Conservation (phyloP, 1,139 yeast genomes). For the Lodderomyces oxycetoniae region DNA sequence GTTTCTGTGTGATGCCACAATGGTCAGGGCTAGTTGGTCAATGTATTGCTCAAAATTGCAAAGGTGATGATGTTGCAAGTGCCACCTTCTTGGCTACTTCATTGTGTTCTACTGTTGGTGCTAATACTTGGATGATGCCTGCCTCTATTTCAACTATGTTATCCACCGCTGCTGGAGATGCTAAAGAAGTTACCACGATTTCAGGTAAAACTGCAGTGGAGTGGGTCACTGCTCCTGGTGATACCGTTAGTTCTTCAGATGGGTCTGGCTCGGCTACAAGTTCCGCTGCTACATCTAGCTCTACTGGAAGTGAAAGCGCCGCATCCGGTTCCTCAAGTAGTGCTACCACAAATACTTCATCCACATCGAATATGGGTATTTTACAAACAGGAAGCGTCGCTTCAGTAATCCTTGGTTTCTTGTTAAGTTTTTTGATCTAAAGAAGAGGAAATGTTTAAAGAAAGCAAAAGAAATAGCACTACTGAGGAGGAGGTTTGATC, state of each 20-base stretch:
- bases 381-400: slow-evolving; percentile 13
- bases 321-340: slow-evolving; percentile 7
- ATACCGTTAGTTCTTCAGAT: slow-evolving; percentile 7
- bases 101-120: slow-evolving; percentile 42
- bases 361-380: slow-evolving; percentile 10
- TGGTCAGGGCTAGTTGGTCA: slow-evolving; percentile 44
- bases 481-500: slow-evolving; percentile 1
- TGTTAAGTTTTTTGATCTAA: slow-evolving; percentile 9
- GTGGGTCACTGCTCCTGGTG: slow-evolving; percentile 14
- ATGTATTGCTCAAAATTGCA: slow-evolving; percentile 40
- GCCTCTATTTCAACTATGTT: slow-evolving; percentile 34
- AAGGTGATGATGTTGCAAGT: slow-evolving; percentile 32
- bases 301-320: slow-evolving; percentile 6
- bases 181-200: slow-evolving; percentile 14
- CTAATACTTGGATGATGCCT: slow-evolving; percentile 43
- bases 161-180: slow-evolving; percentile 21
- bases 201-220: slow-evolving; percentile 12
- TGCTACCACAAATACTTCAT: slow-evolving; percentile 9
- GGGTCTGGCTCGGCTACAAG: slow-evolving; percentile 1
- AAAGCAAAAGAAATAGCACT: not conserved
- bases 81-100: slow-evolving; percentile 42
- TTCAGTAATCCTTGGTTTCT: slow-evolving; percentile 10
- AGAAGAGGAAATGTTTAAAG: not conserved
- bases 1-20: slow-evolving; percentile 48
- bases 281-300: slow-evolving; percentile 5